These are phyloP conservation scores for Tolypocladium cylindrosporum DNA, from an alignment of 2,329 filamentous ascomycete species.

Conservation along the genomic window DNA sequence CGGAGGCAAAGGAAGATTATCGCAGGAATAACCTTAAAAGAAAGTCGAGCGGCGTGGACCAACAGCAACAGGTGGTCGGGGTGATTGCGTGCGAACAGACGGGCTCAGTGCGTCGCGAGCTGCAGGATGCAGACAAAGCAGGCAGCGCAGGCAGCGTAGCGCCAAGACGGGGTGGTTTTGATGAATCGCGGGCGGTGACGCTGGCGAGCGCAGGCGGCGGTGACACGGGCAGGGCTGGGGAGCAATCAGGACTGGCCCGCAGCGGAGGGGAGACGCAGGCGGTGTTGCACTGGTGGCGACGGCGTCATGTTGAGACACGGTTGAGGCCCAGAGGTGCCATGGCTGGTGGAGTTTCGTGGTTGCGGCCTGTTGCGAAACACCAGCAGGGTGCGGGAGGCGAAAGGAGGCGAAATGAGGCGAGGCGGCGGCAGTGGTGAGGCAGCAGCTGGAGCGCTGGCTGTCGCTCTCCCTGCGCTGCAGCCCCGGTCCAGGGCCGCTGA, in stretches of 20 bases:
- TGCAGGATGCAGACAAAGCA: constrained; percentile 1
- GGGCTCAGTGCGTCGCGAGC: constrained; percentile 4
- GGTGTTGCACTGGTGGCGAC: neutral
- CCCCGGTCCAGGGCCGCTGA: neutral
- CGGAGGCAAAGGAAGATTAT: neutral
- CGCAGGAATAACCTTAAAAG: constrained; percentile 8
- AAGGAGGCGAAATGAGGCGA: neutral
- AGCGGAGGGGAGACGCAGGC: neutral
- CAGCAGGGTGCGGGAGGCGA: neutral
- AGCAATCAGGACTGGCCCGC: neutral
- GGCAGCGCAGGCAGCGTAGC: constrained; percentile 1
- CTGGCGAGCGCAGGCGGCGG: neutral
- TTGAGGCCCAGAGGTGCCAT: neutral
- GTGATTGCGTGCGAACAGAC: constrained; percentile 1
- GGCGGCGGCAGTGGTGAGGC: neutral
- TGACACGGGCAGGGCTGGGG: neutral
- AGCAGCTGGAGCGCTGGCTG: no score
- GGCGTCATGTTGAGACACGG: neutral
- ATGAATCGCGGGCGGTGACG: neutral
- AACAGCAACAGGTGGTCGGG: neutral
- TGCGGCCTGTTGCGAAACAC: neutral
- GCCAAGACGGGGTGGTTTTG: neutral
- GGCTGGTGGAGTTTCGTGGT: neutral
- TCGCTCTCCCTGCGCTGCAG: neutral
- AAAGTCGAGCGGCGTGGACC: neutral